Conservation (phyloP, 148 eudicot genomes). For the Chenopodium berlandieri region DNA sequence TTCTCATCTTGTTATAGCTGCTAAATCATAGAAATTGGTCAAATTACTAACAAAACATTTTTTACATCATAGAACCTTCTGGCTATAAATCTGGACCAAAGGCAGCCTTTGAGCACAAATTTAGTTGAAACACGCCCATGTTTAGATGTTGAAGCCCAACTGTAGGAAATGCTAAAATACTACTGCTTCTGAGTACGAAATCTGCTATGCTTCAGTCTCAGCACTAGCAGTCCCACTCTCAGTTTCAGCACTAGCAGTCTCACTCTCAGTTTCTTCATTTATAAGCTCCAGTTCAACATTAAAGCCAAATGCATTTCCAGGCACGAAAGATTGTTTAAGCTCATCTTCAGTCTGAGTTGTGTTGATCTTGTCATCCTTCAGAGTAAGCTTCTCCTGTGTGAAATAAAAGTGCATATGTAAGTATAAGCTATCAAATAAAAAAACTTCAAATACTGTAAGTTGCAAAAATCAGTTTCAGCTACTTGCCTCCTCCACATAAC, state of each 20-base stretch:
- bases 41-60: neutral
- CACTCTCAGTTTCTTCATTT: conserved; percentile 26
- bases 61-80: neutral
- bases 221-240: conserved; percentile 6
- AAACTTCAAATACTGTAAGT: neutral
- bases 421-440: neutral
- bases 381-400: conserved; percentile 56
- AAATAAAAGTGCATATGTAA: conserved; percentile 14
- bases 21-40: neutral
- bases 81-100: neutral
- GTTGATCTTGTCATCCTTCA: conserved; percentile 68
- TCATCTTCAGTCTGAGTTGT: conserved; percentile 71
- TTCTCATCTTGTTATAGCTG: neutral
- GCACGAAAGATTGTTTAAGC: conserved; percentile 48
- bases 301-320: conserved; percentile 78
- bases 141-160: neutral
- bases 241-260: neutral
- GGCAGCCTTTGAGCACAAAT: neutral
- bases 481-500: conserved; percentile 69
- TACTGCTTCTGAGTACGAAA: neutral
- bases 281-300: conserved; percentile 64
- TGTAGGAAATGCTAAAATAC: neutral
- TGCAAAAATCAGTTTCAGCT: neutral
- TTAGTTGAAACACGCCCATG: neutral
- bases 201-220: neutral